Evolutionary conservation across 1,284 basidiomycete species (phyloP), one percentile per base, ranked within the genome.

Genomic region (Rugosomyces carneus): DNA sequence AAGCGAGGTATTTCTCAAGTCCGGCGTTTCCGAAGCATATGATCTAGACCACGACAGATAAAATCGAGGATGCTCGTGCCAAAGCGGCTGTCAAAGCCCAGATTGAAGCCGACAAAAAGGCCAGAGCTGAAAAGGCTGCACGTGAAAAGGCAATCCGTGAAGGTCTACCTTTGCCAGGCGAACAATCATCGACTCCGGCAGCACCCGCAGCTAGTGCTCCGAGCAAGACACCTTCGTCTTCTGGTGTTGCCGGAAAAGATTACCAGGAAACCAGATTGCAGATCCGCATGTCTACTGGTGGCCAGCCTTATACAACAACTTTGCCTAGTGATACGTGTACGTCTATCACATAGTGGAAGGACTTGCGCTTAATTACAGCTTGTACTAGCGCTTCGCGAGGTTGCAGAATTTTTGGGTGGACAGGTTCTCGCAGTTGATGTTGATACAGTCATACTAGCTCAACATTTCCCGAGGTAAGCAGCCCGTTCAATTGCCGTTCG

Each of bases 41-140:
- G 15, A 24, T 42, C 26, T 35, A 18, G 41, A 32, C 3, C 15
- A 42, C n/a, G 2, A 20, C 57, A 89, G 92, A 94, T 57, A 95
- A 95, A 69, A 58, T 89, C 32, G 87, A 87, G 43, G 93, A 96
- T 42, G 81, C 80, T 21, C 83, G 81, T 60, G 93, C 91, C 1
- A 81, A 73, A 50, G 89, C 88, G 2, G 87, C 87, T 2, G 73
- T 95, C 57, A 91, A 90, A 61, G 89, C 86, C 0, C 91, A 95
- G 63, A 96, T 97, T 54, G 93, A 95, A 65, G 88, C 85, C 0
- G 93, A 96, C 70, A 96, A 92, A 69, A 78, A 79, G 47, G 83
- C 80, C 19, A 80, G 93, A n/a, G 89, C 89, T 0, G 91, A 89
- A 58, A 93, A 89, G 59, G 74, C 83, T 1, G 91, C 91, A 0